Conservation (phyloP, 2,329 filamentous ascomycete species). For the Aureobasidium sp. region DNA sequence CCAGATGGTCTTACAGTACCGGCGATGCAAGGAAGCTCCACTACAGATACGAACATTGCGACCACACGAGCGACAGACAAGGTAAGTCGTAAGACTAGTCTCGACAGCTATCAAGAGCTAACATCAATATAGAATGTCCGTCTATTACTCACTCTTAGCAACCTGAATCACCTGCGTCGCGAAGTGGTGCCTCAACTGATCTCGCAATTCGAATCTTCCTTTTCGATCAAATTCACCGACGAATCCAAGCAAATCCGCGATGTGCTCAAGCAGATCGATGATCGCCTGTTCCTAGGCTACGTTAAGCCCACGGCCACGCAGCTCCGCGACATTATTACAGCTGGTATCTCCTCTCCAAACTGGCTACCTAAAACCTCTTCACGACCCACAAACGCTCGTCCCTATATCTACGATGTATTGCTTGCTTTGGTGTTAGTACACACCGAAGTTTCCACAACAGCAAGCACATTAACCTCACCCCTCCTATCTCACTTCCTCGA, state of each 20-base stretch:
- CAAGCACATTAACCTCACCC: conserved; percentile 65
- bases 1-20: conserved; percentile 39
- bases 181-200: conserved; percentile 84
- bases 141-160: conserved; percentile 88
- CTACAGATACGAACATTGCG: background rate
- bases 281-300: conserved; percentile 85
- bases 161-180: conserved; percentile 73
- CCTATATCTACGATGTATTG: conserved; percentile 84
- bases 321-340: conserved; percentile 61
- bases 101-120: background rate
- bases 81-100: conserved; percentile 29
- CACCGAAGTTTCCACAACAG: conserved; percentile 49
- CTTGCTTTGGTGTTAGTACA: conserved; percentile 84
- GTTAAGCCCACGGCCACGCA: conserved; percentile 65
- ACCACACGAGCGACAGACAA: conserved; percentile 45
- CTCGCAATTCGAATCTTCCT: conserved; percentile 84
- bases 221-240: conserved; percentile 88
- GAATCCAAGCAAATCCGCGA: conserved; percentile 89
- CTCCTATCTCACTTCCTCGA: conserved; percentile 84
- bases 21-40: background rate
- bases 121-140: conserved; percentile 44
- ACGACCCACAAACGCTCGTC: conserved; percentile 64
- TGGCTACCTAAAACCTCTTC: conserved; percentile 54
- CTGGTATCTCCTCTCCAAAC: conserved; percentile 59
- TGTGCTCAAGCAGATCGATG: conserved; percentile 82